Evolutionary conservation across 2,329 filamentous ascomycete genomes (phyloP).

Genomic region (Polychaeton citri): DNA sequence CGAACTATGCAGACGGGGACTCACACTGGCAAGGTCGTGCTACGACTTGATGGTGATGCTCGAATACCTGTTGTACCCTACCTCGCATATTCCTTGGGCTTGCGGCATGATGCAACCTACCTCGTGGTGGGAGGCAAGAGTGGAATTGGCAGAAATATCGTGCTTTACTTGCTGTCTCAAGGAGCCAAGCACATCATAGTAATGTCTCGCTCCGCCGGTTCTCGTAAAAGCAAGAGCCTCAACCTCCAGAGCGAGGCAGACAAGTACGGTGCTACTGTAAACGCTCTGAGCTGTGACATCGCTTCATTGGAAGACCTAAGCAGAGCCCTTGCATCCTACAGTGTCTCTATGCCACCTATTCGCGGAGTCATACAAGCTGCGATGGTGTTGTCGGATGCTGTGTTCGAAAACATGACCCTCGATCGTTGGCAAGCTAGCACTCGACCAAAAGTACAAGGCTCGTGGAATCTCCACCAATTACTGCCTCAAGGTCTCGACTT

Average conservation of each 20-base stretch:
- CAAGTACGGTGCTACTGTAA: too few relatives aligned
- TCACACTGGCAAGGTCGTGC: not conserved
- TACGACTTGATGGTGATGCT: not conserved
- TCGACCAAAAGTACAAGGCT: constrained; percentile 38
- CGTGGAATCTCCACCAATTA: constrained; percentile 33
- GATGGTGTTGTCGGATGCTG: constrained; percentile 22
- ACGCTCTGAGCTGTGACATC: too few relatives aligned
- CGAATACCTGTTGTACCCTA: too few relatives aligned
- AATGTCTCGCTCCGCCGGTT: too few relatives aligned
- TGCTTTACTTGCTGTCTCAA: not conserved
- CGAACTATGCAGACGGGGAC: not conserved
- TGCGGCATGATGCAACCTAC: not conserved
- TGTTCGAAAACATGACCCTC: constrained; percentile 38
- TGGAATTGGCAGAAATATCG: not conserved
- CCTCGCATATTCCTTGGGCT: too few relatives aligned
- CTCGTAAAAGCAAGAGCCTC: too few relatives aligned
- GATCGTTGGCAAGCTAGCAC: constrained; percentile 32
- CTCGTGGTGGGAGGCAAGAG: not conserved
- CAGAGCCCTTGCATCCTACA: too few relatives aligned
- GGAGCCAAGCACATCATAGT: not conserved
- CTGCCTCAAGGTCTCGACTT: constrained; percentile 11
- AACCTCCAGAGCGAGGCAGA: too few relatives aligned
- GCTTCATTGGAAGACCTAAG: too few relatives aligned
- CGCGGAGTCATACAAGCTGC: constrained; percentile 5
- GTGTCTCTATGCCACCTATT: too few relatives aligned